Evolutionary conservation across 2,329 filamentous ascomycete genomes (phyloP), one percentile per base, ranked within the genome.

Genomic region (Rutstroemia sp.): DNA sequence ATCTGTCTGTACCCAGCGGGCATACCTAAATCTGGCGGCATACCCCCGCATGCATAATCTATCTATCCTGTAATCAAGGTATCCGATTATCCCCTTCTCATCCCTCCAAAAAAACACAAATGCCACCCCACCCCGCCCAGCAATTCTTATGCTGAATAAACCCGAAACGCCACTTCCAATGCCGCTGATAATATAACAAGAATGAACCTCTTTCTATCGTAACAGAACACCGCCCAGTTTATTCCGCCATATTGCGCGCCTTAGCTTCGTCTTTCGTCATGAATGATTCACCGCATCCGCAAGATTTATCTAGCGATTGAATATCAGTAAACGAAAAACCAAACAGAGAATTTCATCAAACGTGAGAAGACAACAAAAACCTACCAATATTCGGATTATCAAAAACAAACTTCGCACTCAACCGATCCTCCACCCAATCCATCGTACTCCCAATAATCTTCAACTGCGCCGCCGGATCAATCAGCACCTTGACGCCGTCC

Each of bases 401-500:
- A 75, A 99, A 99, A 51, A 96, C 85, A 72, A 99, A 99, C 62
- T 89, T 80, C 72, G 92, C 82, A 71, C 87, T 95, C 62, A 99
- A 75, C 76, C 95, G 96, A 67, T 97, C 94, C 73, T 97, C 92
- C 10, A 92, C 80, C 92, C 92, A 99, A 69, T 99, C 94, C 94
- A 99, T 99, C 75, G 97, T 92, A 69, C 88, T 96, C 5, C 94
- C 94, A 66, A 99, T 96, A 54, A 99, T 97, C 72, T 92, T 97
- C 71, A 99, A 92, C 50, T 99, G 76, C 44, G 94, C 94, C 76
- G 96, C 97, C 78, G 89, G 95, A 72, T 99, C 94, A 57, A 99
- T 94, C 70, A 97, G 72, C 37, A 99, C 92, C 73, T 89, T 92
- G 57, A 99, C 92, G 0, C 92, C 94, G 67, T 97, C 94, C 71